Evolutionary conservation across 192 early-diverging fungal species (phyloP), one percentile per base, ranked within the genome.

Genomic region (Coemansia sp.): DNA sequence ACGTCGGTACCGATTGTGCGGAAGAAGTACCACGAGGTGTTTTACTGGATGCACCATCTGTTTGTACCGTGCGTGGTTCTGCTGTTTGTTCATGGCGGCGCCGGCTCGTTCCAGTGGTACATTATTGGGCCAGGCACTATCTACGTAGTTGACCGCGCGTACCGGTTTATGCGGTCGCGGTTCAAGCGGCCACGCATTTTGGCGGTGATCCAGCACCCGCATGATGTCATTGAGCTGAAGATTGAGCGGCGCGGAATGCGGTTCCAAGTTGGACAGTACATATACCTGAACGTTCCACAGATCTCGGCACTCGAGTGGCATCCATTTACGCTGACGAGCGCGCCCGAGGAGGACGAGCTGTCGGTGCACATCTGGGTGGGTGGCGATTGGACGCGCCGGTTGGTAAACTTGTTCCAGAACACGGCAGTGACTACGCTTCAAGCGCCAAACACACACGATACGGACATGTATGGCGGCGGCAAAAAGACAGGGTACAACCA

Each of bases 41-140:
- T 94, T 70, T 94, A 91, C 86, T 90, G 87, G 82, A 86, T 88
- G 53, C 91, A 94, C 80, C 90, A 93, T 64, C 81, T 94, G 49
- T 94, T 94, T 74, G 83, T 93, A 65, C 76, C 89, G 17, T 87
- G 88, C 69, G 85, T 90, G 21, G 73, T 86, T 20, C 80, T 84
- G 37, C 67, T 86, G 20, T 84, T 91, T 67, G 79, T 88, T 71
- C 92, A 93, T 67, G 91, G 88, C 54, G 76, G 84, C 10, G 89
- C 86, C 63, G 74, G 85, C 56, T 86, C 83, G 12, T 92, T 90
- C 75, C 91, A 87, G 88, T 91, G 86, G 70, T 94, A 83, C 63
- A 82, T 88, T 65, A 64, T 92, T n/a, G 83, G 71, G 0, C 86
- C 88, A 0, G 87, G 82, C 0, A 59, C 82, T 9, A 67, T 87